Evolutionary conservation across 768 basidiomycete genomes (phyloP).

Genomic region (Auricularia sp.): DNA sequence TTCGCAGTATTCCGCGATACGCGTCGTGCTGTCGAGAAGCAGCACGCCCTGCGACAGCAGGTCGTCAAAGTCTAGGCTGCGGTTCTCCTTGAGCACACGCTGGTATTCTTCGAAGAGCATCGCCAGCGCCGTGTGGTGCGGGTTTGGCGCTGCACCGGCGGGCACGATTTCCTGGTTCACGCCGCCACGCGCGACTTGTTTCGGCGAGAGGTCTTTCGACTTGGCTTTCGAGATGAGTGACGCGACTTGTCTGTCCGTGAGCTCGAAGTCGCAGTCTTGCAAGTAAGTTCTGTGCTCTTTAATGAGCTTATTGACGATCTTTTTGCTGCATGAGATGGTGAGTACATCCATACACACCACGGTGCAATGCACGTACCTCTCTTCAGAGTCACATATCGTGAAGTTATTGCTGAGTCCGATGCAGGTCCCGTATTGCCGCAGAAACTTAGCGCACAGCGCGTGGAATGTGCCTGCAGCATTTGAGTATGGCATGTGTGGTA

Average conservation of each 20-base stretch:
- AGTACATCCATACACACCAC: background rate
- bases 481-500: no score
- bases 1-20: constrained; percentile 46
- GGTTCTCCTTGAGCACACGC: constrained; percentile 43
- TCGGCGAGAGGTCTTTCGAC: constrained; percentile 48
- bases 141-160: constrained; percentile 8
- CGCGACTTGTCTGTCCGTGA: constrained; percentile 46
- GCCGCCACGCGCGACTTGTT: constrained; percentile 27
- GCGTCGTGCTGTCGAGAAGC: constrained; percentile 43
- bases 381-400: constrained; percentile 72
- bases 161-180: constrained; percentile 3
- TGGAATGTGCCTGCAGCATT: constrained; percentile 63
- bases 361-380: constrained; percentile 40
- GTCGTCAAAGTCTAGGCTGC: constrained; percentile 84
- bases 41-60: constrained; percentile 62
- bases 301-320: constrained; percentile 48
- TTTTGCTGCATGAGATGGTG: constrained; percentile 41
- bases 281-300: constrained; percentile 46
- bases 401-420: constrained; percentile 65
- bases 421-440: constrained; percentile 51
- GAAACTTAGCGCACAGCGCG: constrained; percentile 59
- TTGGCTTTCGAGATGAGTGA: constrained; percentile 66
- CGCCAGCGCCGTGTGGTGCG: constrained; percentile 28
- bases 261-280: constrained; percentile 33
- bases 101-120: constrained; percentile 62